These are phyloP conservation scores for Backusella luteola DNA, from an alignment of 192 early-diverging fungal genomes.

Conservation along the genomic window DNA sequence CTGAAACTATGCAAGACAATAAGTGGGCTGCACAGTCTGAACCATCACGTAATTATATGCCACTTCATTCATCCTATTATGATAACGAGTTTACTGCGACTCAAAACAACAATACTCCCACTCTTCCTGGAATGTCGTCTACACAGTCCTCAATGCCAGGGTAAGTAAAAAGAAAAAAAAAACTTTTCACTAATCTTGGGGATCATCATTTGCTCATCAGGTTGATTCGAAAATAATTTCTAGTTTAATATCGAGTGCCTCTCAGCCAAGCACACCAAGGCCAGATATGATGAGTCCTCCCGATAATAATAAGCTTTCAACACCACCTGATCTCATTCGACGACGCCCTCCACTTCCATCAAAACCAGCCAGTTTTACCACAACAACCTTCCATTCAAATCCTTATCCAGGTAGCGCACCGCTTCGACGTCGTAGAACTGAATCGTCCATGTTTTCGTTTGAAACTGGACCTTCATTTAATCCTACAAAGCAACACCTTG, in stretches of 20 bases:
- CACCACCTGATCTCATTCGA: conserved; percentile 14
- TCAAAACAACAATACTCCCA: background rate
- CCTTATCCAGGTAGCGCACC: conserved; percentile 21
- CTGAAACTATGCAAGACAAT: conserved; percentile 25
- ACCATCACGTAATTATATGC: conserved; percentile 13
- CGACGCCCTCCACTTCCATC: conserved; percentile 15
- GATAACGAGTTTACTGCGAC: background rate
- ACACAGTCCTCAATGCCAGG: conserved; percentile 11
- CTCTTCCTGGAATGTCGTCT: conserved; percentile 12
- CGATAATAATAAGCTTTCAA: background rate
- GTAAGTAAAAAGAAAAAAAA: conserved; percentile 6
- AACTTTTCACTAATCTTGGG: background rate
- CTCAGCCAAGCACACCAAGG: conserved; percentile 33
- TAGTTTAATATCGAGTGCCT: conserved; percentile 20
- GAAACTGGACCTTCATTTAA: conserved; percentile 70
- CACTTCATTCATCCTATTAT: conserved; percentile 20
- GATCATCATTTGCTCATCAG: background rate
- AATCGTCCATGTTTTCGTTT: conserved; percentile 41
- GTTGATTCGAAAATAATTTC: background rate
- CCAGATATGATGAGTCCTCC: conserved; percentile 25
- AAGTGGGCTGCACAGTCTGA: conserved; percentile 18
- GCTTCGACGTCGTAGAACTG: conserved; percentile 41
- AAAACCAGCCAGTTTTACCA: conserved; percentile 21
- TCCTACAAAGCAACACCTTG: conserved; percentile 60
- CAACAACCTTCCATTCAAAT: conserved; percentile 22